Percentiles rank a stretch among this genome's conserved stretches.
phyloP scores from a whole-genome alignment of 176 grass and related monocot species.

The Poa pratensis region DNA sequence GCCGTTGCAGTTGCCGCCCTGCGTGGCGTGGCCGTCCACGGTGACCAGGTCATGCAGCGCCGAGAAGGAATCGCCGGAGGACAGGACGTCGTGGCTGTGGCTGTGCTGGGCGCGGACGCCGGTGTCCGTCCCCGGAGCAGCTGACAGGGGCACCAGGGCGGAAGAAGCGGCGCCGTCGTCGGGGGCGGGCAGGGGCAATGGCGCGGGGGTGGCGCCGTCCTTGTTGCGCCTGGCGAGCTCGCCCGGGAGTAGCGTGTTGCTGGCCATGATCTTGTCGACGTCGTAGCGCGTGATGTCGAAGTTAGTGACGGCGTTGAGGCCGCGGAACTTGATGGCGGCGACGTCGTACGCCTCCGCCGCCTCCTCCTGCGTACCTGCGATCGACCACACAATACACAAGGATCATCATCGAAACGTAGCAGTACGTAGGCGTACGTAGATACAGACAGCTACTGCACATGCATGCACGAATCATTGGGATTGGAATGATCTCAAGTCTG shows the following conservation, averaged over 20 bases:
- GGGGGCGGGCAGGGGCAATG: neutral
- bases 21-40: constrained; percentile 13
- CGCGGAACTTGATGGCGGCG: constrained; percentile 94
- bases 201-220: neutral
- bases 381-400: neutral
- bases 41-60: constrained; percentile 52
- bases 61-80: constrained; percentile 50
- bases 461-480: constrained; percentile 4
- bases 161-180: neutral
- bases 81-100: constrained; percentile 28
- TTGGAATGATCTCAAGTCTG: neutral
- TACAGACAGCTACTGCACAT: neutral
- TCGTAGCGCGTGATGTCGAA: constrained; percentile 97
- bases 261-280: constrained; percentile 98
- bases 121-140: neutral
- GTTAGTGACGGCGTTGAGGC: constrained; percentile 95
- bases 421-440: neutral
- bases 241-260: constrained; percentile 77
- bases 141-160: neutral
- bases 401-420: neutral
- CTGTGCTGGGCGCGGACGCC: neutral
- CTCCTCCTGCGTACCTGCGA: constrained; percentile 95
- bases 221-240: constrained; percentile 82
- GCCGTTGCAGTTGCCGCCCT: neutral
- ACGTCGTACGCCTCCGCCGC: constrained; percentile 98